A percentile compares a stretch with the other conserved stretches of the same genome.
Conservation (phyloP, 2,329 filamentous ascomycete genomes). For the Pochonia chlamydosporia region DNA sequence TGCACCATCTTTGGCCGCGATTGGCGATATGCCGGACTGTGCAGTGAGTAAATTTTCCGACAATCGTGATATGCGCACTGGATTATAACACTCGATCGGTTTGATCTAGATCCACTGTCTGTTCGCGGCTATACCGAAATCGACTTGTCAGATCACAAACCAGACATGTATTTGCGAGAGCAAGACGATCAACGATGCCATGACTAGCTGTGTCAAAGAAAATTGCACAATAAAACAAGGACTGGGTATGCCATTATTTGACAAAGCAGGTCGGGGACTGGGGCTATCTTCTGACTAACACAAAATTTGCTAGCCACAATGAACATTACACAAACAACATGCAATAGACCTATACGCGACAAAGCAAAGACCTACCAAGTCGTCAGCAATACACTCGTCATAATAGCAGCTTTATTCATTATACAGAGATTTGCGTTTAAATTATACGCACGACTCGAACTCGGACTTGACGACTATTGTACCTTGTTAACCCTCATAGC, state of each 20-base stretch:
- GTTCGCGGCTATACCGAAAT: neutral
- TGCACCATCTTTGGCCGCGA: neutral
- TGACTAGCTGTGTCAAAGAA: neutral
- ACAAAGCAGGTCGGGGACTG: neutral
- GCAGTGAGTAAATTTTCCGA: neutral
- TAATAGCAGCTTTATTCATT: slow-evolving; percentile 33
- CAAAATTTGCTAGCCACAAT: slow-evolving; percentile 14
- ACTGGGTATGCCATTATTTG: neutral
- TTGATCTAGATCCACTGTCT: neutral
- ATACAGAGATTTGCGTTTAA: slow-evolving; percentile 33
- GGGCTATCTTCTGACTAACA: neutral
- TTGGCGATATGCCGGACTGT: neutral
- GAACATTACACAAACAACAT: slow-evolving; percentile 17
- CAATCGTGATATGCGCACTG: neutral
- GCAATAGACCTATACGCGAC: slow-evolving; percentile 19
- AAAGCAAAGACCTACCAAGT: slow-evolving; percentile 28
- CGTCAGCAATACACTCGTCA: slow-evolving; percentile 21
- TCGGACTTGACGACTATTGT: slow-evolving; percentile 34
- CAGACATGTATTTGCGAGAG: neutral
- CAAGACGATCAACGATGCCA: neutral
- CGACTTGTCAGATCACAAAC: neutral
- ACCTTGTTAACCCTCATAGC: slow-evolving; percentile 21
- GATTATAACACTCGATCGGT: neutral
- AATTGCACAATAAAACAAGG: neutral
- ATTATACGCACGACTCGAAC: slow-evolving; percentile 24